phyloP scores from a whole-genome alignment of 345 rosid species.

The Cardamine chenopodiifolia region DNA sequence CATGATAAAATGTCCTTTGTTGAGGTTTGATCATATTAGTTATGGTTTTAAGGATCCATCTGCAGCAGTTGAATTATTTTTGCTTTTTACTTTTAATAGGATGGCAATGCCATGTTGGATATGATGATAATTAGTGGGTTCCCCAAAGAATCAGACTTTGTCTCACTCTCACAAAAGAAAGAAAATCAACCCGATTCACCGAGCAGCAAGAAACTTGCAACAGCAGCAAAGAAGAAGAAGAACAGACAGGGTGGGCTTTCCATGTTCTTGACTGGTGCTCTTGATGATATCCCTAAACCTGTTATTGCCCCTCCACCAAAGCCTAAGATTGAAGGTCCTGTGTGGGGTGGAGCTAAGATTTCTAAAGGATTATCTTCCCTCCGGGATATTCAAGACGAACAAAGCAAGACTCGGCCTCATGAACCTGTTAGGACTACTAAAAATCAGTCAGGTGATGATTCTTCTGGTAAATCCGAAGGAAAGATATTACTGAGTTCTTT shows the following conservation, averaged over 20 bases:
- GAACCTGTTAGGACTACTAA: slow-evolving; percentile 46
- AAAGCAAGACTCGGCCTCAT: slow-evolving; percentile 58
- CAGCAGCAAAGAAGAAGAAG: slow-evolving; percentile 66
- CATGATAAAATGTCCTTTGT: background rate
- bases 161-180: slow-evolving; percentile 50
- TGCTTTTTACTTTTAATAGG: slow-evolving; percentile 46
- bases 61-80: slow-evolving; percentile 14
- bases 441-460: slow-evolving; percentile 52
- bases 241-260: slow-evolving; percentile 95
- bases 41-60: background rate
- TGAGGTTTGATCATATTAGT: background rate
- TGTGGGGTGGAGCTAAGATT: slow-evolving; percentile 92
- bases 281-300: slow-evolving; percentile 67
- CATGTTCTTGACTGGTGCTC: slow-evolving; percentile 96
- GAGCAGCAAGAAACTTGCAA: slow-evolving; percentile 50
- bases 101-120: slow-evolving; percentile 33
- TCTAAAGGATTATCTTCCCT: slow-evolving; percentile 76
- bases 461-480: slow-evolving; percentile 50
- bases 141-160: slow-evolving; percentile 45
- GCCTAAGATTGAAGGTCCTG: slow-evolving; percentile 85
- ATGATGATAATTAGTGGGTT: slow-evolving; percentile 38
- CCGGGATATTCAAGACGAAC: slow-evolving; percentile 87
- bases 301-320: slow-evolving; percentile 55
- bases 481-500: slow-evolving; percentile 70
- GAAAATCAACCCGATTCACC: slow-evolving; percentile 41